A percentile compares a stretch with the other conserved stretches of the same genome.
Evolutionary conservation across 805 yeast genomes (phyloP).

Genomic region (Candida germanica): DNA sequence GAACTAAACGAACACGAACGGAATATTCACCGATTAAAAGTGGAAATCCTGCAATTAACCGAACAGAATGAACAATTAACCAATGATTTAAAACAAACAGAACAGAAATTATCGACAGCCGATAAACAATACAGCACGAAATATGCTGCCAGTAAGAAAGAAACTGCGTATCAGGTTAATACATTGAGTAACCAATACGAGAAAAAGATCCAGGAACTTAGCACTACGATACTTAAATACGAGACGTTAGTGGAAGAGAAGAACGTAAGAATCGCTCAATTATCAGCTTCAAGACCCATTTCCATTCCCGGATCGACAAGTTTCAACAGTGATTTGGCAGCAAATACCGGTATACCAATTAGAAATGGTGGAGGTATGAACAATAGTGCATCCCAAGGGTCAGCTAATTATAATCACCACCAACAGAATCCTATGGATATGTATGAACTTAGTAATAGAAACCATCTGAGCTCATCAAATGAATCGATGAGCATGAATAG

Average conservation of each 20-base stretch:
- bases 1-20: constrained; percentile 7
- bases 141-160: constrained; percentile 21
- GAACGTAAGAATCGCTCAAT: constrained; percentile 30
- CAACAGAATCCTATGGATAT: constrained; percentile 11
- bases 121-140: constrained; percentile 22
- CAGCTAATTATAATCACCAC: background rate
- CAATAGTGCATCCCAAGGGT: background rate
- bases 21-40: constrained; percentile 11
- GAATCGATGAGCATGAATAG: constrained; percentile 9
- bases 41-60: constrained; percentile 16
- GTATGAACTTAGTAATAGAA: constrained; percentile 9
- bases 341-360: background rate
- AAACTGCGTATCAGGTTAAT: constrained; percentile 24
- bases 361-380: background rate
- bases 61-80: constrained; percentile 19
- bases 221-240: constrained; percentile 25
- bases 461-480: constrained; percentile 12
- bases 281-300: constrained; percentile 38
- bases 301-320: constrained; percentile 25
- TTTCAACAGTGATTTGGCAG: constrained; percentile 6
- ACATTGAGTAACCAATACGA: constrained; percentile 27
- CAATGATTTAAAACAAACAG: constrained; percentile 16
- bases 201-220: constrained; percentile 33
- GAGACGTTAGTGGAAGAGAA: constrained; percentile 38
- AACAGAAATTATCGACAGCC: constrained; percentile 8